Evolutionary conservation across 2,329 filamentous ascomycete genomes (phyloP).

Genomic region (Colletotrichum ledebouriae): DNA sequence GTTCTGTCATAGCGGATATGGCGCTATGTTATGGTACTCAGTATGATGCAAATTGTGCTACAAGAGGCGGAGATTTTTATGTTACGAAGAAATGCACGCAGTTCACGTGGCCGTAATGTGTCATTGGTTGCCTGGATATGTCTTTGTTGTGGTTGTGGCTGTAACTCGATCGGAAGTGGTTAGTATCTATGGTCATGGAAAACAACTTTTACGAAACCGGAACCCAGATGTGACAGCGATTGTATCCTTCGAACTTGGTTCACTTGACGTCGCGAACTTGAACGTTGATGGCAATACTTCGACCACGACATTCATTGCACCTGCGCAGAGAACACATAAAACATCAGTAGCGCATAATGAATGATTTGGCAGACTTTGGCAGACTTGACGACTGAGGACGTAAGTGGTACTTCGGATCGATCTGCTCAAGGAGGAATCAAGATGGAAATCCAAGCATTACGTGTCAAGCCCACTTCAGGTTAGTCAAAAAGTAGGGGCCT

Average conservation of each 20-base stretch:
- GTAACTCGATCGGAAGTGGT: not conserved
- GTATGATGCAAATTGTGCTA: slow-evolving; percentile 15
- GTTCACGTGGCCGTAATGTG: slow-evolving; percentile 22
- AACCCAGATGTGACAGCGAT: no score
- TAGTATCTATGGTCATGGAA: not conserved
- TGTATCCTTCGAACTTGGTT: not conserved
- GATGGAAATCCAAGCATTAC: slow-evolving; percentile 7
- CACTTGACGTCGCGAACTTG: not conserved
- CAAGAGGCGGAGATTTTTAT: slow-evolving; percentile 6
- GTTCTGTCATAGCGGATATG: not conserved
- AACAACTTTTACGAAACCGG: not conserved
- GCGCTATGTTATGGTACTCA: not conserved
- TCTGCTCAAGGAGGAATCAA: not conserved
- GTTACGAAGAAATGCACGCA: slow-evolving; percentile 19
- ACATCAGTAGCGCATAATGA: no score
- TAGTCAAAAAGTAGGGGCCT: not conserved
- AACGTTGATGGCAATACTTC: not conserved
- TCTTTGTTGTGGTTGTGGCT: not conserved
- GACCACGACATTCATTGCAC: no score
- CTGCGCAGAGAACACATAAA: no score
- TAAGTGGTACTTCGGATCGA: not conserved
- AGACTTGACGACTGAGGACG: not conserved
- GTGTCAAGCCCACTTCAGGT: not conserved
- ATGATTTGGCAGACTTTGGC: not conserved
- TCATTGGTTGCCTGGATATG: slow-evolving; percentile 4